A percentile compares a stretch with the other conserved stretches of the same genome.
These are phyloP conservation scores for Lanmaoa pseudosensibilis DNA, from an alignment of 768 basidiomycete genomes.

Conservation along the genomic window DNA sequence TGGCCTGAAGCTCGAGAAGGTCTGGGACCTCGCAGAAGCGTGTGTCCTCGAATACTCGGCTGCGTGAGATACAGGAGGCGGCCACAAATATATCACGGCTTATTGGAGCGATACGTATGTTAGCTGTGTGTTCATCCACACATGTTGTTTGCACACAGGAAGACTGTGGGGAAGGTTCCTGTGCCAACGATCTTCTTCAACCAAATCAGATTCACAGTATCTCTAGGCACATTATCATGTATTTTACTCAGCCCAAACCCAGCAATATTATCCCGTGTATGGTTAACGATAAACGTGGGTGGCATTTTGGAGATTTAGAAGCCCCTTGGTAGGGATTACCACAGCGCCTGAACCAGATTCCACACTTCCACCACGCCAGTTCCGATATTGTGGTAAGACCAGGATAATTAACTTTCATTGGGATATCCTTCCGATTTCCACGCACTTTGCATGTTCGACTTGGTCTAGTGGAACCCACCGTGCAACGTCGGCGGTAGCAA, in stretches of 20 bases:
- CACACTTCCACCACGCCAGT: constrained; percentile 77
- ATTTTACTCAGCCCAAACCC: background rate
- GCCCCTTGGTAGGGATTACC: constrained; percentile 8
- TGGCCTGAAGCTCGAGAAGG: constrained; percentile 31
- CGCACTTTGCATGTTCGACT: constrained; percentile 63
- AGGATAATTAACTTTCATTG: background rate
- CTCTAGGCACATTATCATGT: background rate
- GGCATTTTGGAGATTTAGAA: background rate
- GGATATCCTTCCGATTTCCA: constrained; percentile 15
- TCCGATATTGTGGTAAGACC: constrained; percentile 51
- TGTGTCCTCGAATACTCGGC: constrained; percentile 26
- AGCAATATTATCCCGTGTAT: background rate
- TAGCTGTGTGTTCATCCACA: constrained; percentile 19
- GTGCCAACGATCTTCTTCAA: background rate
- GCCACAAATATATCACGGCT: background rate
- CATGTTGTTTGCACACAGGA: constrained; percentile 2
- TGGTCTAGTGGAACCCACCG: constrained; percentile 57
- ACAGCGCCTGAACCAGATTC: constrained; percentile 47
- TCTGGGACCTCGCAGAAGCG: constrained; percentile 33
- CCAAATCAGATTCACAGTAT: background rate
- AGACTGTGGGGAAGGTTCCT: background rate
- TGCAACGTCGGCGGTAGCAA: constrained; percentile 19
- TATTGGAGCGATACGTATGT: background rate
- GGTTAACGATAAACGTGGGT: background rate
- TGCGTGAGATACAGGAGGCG: constrained; percentile 10